These are phyloP conservation scores for Phytophthora fragariae DNA, from an alignment of 352 stramenopile species.

Conservation along the genomic window DNA sequence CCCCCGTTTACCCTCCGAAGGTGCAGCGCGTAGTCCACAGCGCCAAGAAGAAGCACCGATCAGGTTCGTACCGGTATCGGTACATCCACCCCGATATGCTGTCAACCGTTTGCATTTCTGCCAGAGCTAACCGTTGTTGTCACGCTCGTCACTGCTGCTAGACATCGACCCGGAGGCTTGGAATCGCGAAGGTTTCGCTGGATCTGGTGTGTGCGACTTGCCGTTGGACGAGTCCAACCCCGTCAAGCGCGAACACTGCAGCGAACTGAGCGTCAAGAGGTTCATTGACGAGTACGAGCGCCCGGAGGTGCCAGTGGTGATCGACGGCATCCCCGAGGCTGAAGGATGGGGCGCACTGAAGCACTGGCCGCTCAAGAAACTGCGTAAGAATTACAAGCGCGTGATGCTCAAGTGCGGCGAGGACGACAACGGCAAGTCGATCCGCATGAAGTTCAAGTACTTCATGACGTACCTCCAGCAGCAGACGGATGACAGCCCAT, in stretches of 20 bases:
- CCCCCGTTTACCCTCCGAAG: slow-evolving; percentile 58
- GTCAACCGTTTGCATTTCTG: slow-evolving; percentile 2
- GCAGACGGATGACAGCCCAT: slow-evolving; percentile 89
- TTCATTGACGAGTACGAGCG: slow-evolving; percentile 91
- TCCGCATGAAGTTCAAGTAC: slow-evolving; percentile 88
- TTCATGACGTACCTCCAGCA: slow-evolving; percentile 77
- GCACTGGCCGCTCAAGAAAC: slow-evolving; percentile 82
- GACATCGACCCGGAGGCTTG: slow-evolving; percentile 75
- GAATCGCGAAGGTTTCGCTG: slow-evolving; percentile 82
- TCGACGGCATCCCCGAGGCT: slow-evolving; percentile 82
- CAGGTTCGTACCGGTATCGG: slow-evolving; percentile 42
- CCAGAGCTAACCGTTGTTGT: slow-evolving; percentile 8
- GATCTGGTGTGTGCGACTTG: slow-evolving; percentile 83
- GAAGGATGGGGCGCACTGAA: slow-evolving; percentile 75
- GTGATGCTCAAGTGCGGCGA: slow-evolving; percentile 85
- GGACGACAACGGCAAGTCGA: slow-evolving; percentile 78
- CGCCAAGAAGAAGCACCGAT: slow-evolving; percentile 79
- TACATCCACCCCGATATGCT: background rate
- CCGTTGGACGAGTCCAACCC: slow-evolving; percentile 69
- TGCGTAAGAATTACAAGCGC: slow-evolving; percentile 82
- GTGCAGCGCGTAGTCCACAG: slow-evolving; percentile 55
- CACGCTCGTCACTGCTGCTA: slow-evolving; percentile 26
- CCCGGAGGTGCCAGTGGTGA: slow-evolving; percentile 76
- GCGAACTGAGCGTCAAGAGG: slow-evolving; percentile 75
- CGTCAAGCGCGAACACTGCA: slow-evolving; percentile 78